Conservation (phyloP, 495 filamentous ascomycete genomes). For the Hyaloscypha hepaticicola region DNA sequence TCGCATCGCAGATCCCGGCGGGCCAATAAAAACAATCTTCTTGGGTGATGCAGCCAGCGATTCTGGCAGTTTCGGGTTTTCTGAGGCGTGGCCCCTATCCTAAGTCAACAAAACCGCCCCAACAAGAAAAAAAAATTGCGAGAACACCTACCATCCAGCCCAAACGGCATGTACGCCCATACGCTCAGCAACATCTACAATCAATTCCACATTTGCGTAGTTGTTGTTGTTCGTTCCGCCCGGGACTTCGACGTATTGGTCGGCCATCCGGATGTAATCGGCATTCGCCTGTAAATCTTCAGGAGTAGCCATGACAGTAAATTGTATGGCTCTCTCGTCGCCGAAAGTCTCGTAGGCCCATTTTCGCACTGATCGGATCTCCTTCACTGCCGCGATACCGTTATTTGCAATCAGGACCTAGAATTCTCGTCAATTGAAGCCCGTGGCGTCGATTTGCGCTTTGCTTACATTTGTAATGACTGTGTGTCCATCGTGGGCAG, state of each 20-base stretch:
- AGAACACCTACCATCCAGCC: slow-evolving; percentile 83
- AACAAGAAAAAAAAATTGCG: background rate
- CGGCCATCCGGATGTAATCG: slow-evolving; percentile 99
- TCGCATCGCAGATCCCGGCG: slow-evolving; percentile 96
- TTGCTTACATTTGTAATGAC: slow-evolving; percentile 89
- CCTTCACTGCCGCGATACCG: slow-evolving; percentile 98
- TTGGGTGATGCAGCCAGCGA: slow-evolving; percentile 92
- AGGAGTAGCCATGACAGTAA: slow-evolving; percentile 99
- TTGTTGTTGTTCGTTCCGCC: slow-evolving; percentile 99
- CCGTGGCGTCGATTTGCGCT: background rate
- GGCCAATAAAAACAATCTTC: slow-evolving; percentile 98
- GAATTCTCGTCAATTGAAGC: background rate
- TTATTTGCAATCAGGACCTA: slow-evolving; percentile 99
- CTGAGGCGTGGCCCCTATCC: slow-evolving; percentile 90
- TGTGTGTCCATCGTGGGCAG: slow-evolving; percentile 86
- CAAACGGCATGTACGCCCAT: slow-evolving; percentile 98
- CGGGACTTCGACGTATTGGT: slow-evolving; percentile 99
- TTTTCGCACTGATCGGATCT: slow-evolving; percentile 97
- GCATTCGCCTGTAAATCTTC: slow-evolving; percentile 97
- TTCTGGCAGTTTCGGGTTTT: slow-evolving; percentile 97
- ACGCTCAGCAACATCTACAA: slow-evolving; percentile 98
- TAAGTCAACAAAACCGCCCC: slow-evolving; percentile 10
- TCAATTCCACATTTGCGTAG: slow-evolving; percentile 98
- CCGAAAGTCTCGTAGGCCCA: slow-evolving; percentile 99
- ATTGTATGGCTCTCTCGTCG: slow-evolving; percentile 96